Conservation (phyloP, 768 basidiomycete species). For the Pisolithus sp. region DNA sequence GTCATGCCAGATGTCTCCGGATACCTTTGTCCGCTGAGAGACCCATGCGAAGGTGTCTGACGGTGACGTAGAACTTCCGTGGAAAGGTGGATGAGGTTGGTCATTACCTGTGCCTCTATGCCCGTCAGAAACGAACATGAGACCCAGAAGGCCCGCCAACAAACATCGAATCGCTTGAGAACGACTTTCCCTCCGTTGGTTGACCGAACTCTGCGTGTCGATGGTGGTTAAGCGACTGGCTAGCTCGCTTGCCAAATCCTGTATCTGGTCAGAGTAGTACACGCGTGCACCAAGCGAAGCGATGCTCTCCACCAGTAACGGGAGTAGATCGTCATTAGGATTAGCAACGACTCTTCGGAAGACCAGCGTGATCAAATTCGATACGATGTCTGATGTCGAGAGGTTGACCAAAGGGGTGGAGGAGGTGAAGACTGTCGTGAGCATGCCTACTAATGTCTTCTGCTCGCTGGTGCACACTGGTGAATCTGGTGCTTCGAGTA, state of each 20-base stretch:
- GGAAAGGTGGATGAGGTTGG: slow-evolving; percentile 21
- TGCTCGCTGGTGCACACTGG: slow-evolving; percentile 44
- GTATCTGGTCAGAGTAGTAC: slow-evolving; percentile 94
- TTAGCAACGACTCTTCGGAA: slow-evolving; percentile 62
- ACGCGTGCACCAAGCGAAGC: slow-evolving; percentile 84
- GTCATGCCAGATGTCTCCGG: slow-evolving; percentile 88
- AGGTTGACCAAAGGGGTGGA: slow-evolving; percentile 81
- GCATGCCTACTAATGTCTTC: slow-evolving; percentile 65
- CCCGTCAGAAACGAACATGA: slow-evolving; percentile 57
- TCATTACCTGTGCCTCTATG: slow-evolving; percentile 20
- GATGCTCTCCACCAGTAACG: slow-evolving; percentile 67
- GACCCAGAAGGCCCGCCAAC: slow-evolving; percentile 60
- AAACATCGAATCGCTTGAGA: slow-evolving; percentile 66
- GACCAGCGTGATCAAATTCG: slow-evolving; percentile 68
- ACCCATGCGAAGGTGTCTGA: slow-evolving; percentile 29
- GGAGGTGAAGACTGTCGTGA: slow-evolving; percentile 77
- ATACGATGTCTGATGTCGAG: slow-evolving; percentile 83
- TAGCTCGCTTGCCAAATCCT: slow-evolving; percentile 83
- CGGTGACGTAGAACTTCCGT: slow-evolving; percentile 21
- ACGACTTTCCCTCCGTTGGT: slow-evolving; percentile 40
- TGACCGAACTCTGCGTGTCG: slow-evolving; percentile 55
- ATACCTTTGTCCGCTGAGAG: slow-evolving; percentile 59
- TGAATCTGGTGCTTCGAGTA: slow-evolving; percentile 57
- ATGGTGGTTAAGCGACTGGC: slow-evolving; percentile 66
- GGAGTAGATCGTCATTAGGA: slow-evolving; percentile 58